Conservation (phyloP, 768 basidiomycete species). For the Lentinus brumalis region DNA sequence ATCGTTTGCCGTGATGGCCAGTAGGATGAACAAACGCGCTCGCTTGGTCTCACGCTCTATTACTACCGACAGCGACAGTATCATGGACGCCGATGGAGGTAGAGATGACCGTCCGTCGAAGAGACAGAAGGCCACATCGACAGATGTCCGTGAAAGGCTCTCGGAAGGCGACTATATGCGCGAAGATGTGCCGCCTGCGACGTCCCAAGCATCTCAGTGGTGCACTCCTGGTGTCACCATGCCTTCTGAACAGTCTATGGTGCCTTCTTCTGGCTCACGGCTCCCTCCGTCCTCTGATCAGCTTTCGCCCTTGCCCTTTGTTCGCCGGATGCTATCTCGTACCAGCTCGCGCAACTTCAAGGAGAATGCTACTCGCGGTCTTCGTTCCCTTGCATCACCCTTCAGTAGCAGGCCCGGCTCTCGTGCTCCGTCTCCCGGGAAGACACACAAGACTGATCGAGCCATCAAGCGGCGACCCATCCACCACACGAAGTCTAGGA, state of each 20-base stretch:
- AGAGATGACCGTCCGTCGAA: constrained; percentile 34
- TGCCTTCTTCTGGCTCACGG: constrained; percentile 21
- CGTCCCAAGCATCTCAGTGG: not conserved
- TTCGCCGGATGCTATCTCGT: constrained; percentile 38
- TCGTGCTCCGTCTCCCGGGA: constrained; percentile 36
- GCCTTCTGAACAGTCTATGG: constrained; percentile 16
- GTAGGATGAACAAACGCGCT: constrained; percentile 50
- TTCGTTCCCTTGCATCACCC: no score
- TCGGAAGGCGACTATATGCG: constrained; percentile 15
- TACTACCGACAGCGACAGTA: not conserved
- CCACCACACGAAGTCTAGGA: constrained; percentile 39
- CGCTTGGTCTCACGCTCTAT: constrained; percentile 32
- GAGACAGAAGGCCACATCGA: constrained; percentile 31
- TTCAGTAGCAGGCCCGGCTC: constrained; percentile 43
- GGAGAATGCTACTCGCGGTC: constrained; percentile 33
- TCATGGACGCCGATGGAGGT: not conserved
- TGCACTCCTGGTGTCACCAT: constrained; percentile 20
- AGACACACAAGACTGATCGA: constrained; percentile 12
- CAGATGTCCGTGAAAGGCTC: not conserved
- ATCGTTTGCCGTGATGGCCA: constrained; percentile 43
- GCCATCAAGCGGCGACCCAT: constrained; percentile 18
- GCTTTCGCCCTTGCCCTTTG: constrained; percentile 46
- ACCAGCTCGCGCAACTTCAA: constrained; percentile 44
- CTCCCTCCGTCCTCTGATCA: constrained; percentile 29
- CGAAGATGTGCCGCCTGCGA: not conserved